These are phyloP conservation scores for Auriculariales sp. DNA, from an alignment of 768 basidiomycete species.

Conservation along the genomic window DNA sequence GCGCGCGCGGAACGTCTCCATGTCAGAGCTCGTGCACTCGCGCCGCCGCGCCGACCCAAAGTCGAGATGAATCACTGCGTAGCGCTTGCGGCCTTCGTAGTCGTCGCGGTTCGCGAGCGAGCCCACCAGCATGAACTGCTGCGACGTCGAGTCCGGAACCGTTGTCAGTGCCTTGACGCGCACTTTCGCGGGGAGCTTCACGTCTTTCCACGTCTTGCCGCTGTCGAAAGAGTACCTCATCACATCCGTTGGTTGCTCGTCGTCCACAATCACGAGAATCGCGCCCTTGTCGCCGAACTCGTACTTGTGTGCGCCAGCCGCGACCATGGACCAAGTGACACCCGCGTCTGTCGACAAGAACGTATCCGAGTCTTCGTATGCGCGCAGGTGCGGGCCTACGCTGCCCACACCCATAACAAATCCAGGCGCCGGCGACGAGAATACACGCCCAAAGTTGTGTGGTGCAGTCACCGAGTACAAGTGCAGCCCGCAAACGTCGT, in stretches of 20 bases:
- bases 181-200: slow-evolving; percentile 54
- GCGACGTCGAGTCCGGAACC: slow-evolving; percentile 88
- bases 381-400: slow-evolving; percentile 48
- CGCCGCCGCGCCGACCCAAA: slow-evolving; percentile 54
- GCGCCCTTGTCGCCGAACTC: slow-evolving; percentile 90
- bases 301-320: slow-evolving; percentile 72
- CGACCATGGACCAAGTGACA: slow-evolving; percentile 68
- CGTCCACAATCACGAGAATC: slow-evolving; percentile 65
- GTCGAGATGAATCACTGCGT: slow-evolving; percentile 69
- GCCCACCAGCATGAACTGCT: slow-evolving; percentile 86
- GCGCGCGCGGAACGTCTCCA: slow-evolving; percentile 82
- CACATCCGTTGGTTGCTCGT: slow-evolving; percentile 59
- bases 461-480: slow-evolving; percentile 84
- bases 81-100: slow-evolving; percentile 35
- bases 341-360: slow-evolving; percentile 89
- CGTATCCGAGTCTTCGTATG: slow-evolving; percentile 82
- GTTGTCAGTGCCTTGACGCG: slow-evolving; percentile 72
- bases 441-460: slow-evolving; percentile 88
- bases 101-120: slow-evolving; percentile 51
- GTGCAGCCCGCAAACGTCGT: slow-evolving; percentile 65
- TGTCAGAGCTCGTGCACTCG: slow-evolving; percentile 58
- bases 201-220: slow-evolving; percentile 64
- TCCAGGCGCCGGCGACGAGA: slow-evolving; percentile 90
- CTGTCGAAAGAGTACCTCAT: slow-evolving; percentile 72
- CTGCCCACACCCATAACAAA: slow-evolving; percentile 95